Evolutionary conservation across 129 eudicot genomes (phyloP).

Genomic region (Lactuca sativa): DNA sequence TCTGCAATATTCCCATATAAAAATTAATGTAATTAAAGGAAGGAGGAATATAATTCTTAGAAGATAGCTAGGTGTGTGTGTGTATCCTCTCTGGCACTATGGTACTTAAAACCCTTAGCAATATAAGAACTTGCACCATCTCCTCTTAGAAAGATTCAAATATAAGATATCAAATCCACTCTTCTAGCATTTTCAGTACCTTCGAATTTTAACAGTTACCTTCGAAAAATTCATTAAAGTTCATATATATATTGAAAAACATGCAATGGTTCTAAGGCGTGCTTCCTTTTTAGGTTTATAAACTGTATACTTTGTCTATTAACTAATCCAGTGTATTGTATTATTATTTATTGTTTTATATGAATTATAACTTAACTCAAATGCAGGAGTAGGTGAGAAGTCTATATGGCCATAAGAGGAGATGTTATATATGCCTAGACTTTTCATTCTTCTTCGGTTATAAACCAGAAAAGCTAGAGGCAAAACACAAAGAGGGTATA

Average conservation of each 20-base stretch:
- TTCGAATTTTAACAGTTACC: too few species aligned
- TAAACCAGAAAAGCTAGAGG: constrained; percentile 26
- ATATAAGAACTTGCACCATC: background rate
- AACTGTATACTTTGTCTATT: constrained; percentile 27
- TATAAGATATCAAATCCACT: too few species aligned
- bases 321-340: background rate
- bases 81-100: background rate
- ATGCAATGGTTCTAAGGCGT: background rate
- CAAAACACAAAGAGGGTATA: constrained; percentile 24
- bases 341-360: constrained; percentile 7
- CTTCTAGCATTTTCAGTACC: too few species aligned
- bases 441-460: constrained; percentile 37
- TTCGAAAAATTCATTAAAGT: background rate
- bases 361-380: constrained; percentile 40
- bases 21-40: constrained; percentile 6
- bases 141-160: background rate
- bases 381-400: constrained; percentile 64
- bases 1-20: constrained; percentile 11
- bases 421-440: constrained; percentile 34
- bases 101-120: too few species aligned
- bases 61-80: constrained; percentile 27
- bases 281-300: too few species aligned
- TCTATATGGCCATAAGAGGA: constrained; percentile 54
- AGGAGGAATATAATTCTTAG: background rate
- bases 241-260: background rate